Base-by-base conservation (phyloP, 805 yeast species). In the Yarrowia bubula region DNA sequence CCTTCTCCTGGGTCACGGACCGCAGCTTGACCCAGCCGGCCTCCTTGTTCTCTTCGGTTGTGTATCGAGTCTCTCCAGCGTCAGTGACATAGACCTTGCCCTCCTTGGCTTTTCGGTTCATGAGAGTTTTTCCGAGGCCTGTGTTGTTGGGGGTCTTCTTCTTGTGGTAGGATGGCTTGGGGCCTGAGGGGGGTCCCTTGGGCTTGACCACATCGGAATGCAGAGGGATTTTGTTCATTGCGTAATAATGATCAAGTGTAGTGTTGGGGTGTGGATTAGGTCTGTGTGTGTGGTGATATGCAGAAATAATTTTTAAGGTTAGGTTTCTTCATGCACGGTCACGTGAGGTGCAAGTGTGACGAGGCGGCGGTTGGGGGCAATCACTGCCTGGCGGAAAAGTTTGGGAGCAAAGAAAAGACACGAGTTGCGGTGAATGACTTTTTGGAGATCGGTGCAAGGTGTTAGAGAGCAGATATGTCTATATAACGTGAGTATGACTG, bases 1-100 rank as follows among this genome's bases (percentile, higher is more conserved):
- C 88, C 70, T 88, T 85, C 75, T 95, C 98, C 72, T 95, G 98
- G 0, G 98, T 95, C 14, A 95, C 96, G 1, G 98, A 92, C 74
- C 95, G 84, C 72, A 95, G 78, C 69, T 92, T 90, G 61, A 90
- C 96, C 96, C 97, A 91, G 68, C 82, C 83, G 13, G 91, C 96
- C 73, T 90, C 96, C 70, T 85, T 89, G 70, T 87, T 87, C 72
- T 90, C 93, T 70, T 84, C 87, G 0, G 97, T 91, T 17, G 96
- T 89, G 75, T 91, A 92, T 71, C 97, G 81, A 32, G 90, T 83
- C 72, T 89, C 96, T 69, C 96, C 96, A 78, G 88, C 95, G 67
- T 84, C 83, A 72, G 89, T 88, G 18, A 65, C 63, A 22, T 67
- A 69, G 28, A 67, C 69, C 14, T 66, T 65, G 10, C 66, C 67